Evolutionary conservation across 2,329 filamentous ascomycete genomes (phyloP), one percentile per base, ranked within the genome.

Genomic region (Celoporthe dispersa): DNA sequence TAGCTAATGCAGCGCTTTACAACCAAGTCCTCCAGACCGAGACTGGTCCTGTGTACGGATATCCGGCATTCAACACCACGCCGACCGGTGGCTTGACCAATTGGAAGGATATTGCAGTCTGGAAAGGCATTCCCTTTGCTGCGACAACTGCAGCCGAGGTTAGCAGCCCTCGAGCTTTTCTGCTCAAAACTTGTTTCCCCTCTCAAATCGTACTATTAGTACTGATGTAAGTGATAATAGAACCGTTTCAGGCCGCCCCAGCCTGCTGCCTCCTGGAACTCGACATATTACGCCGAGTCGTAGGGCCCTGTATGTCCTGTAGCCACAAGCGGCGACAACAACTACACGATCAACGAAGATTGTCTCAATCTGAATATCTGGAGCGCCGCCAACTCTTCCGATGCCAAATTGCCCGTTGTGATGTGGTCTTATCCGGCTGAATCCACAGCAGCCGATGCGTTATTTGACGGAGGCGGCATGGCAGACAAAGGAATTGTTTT

Each of bases 401-500:
- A 76, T 61, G 73, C 74, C 11, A 68, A 68, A 48, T 70, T 85
- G 31, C 84, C 87, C 0, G 85, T 89, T 22, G 77, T 86, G 19
- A 79, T 91, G 1, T 76, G 74, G 73, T 75, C 70, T 44, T 90
- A 89, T 75, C 44, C 44, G 44, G 44, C 44, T 22, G 44, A 19
- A 16, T 48, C 44, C 44, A 48, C 44, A 16, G 44, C 44, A 7
- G 44, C 44, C 22, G 44, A 48, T 22, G 16, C 44, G 16, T 65
- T 73, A 7, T 91, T 90, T 80, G 85, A 90, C 80, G 82, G 84
- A 75, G 83, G 87, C 53, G 74, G 78, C 73, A 83, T 86, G 63
- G 76, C 81, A 41, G 85, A 86, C 79, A 84, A 90, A 70, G 85
- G 92, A 75, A 86, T 91, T 71, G 81, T 92, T 55, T 86, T 82